These are phyloP conservation scores for Achaetomiella virescens DNA, from an alignment of 495 filamentous ascomycete species.

Conservation along the genomic window DNA sequence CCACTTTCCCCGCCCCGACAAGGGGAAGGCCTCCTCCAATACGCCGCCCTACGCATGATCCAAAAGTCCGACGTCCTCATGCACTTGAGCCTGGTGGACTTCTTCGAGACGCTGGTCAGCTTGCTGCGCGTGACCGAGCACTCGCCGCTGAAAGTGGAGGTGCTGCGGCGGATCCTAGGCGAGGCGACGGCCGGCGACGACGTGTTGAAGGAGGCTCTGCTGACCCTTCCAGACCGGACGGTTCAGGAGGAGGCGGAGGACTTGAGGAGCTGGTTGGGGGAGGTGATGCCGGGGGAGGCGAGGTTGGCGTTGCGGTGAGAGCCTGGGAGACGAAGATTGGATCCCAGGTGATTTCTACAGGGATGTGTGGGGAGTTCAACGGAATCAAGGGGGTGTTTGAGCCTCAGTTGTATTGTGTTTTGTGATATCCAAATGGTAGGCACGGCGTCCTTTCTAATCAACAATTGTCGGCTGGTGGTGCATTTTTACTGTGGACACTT, in stretches of 20 bases:
- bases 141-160: slow-evolving; percentile 34
- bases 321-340: too few species aligned
- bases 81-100: slow-evolving; percentile 72
- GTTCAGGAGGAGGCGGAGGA: slow-evolving; percentile 39
- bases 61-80: slow-evolving; percentile 68
- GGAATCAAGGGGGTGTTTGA: too few species aligned
- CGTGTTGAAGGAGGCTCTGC: slow-evolving; percentile 35
- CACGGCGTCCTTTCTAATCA: too few species aligned
- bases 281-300: slow-evolving; percentile 27
- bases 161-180: slow-evolving; percentile 32
- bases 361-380: too few species aligned
- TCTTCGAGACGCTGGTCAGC: slow-evolving; percentile 61
- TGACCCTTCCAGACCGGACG: slow-evolving; percentile 38
- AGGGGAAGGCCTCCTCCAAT: slow-evolving; percentile 60
- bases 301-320: slow-evolving; percentile 18
- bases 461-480: too few species aligned
- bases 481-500: too few species aligned
- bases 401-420: too few species aligned
- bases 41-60: slow-evolving; percentile 68
- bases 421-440: too few species aligned
- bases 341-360: too few species aligned
- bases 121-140: slow-evolving; percentile 43
- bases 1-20: slow-evolving; percentile 12
- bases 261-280: slow-evolving; percentile 33
- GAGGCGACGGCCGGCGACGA: slow-evolving; percentile 36